Evolutionary conservation across 2,329 filamentous ascomycete species (phyloP), one percentile per base, ranked within the genome.

Genomic region (Xylaria sp.): DNA sequence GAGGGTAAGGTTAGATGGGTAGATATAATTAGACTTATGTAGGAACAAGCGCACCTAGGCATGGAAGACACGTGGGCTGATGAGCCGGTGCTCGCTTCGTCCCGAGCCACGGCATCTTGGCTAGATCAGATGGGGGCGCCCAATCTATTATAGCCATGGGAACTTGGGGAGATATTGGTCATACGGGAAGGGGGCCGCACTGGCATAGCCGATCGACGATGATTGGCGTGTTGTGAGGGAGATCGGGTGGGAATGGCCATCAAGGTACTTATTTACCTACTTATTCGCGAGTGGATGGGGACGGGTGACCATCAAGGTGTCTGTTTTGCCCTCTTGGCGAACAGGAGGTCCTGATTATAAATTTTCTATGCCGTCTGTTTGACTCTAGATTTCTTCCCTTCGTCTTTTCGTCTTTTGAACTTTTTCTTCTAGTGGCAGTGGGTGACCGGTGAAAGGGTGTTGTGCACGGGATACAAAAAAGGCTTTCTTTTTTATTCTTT

Each of bases 231-330:
- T 48, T 54, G 37, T 41, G 41, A 23, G 58, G 50, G 32, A 15
- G 48, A 3, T 46, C 9, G 51, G 59, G 46, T 41, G 50, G 34
- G 54, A 63, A 51, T 48, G 59, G 32, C 67, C 67, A 70, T 61
- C 68, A 70, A 64, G 70, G 70, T 70, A 48, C 67, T 62, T 8
- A 46, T 18, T 46, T 7, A 46, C 7, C 10, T 10, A 37, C 41
- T 46, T 39, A 13, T 7, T 48, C 18, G 4, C n/a, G 34, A 41
- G 15, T 50, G 61, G 28, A 46, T 56, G 52, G 15, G 12, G 44
- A 50, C 52, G 54, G 25, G 57, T 65, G 66, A n/a, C 66, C 69
- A 71, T 64, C 69, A 69, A 69, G 66, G 69, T 71, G 59, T 44
- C 56, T 57, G 48, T 65, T 68, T 52, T 28, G 34, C 50, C 50